phyloP scores from a whole-genome alignment of 306 rosid species.

The Alnus glutinosa region DNA sequence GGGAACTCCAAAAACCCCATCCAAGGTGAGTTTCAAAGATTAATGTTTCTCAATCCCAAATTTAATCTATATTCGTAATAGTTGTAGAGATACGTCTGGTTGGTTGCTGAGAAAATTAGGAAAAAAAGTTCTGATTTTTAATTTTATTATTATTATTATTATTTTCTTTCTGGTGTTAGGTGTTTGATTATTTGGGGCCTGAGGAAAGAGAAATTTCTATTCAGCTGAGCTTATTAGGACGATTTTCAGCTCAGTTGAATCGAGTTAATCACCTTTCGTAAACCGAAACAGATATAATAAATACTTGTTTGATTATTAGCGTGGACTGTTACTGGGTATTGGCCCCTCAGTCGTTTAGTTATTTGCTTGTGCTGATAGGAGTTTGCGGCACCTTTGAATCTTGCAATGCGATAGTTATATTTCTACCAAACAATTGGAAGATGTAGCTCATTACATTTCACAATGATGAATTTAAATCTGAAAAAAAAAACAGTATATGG shows the following conservation, averaged over 20 bases:
- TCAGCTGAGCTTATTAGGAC: neutral
- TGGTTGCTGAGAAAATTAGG: slow-evolving; percentile 2
- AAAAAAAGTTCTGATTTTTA: neutral
- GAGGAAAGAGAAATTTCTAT: neutral
- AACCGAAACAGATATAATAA: neutral
- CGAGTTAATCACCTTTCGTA: neutral
- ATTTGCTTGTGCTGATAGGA: neutral
- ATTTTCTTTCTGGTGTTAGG: neutral
- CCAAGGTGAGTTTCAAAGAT: slow-evolving; percentile 26
- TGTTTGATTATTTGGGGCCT: slow-evolving; percentile 1
- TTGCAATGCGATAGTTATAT: neutral
- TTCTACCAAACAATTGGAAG: neutral
- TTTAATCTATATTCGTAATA: neutral
- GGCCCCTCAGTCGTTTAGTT: neutral
- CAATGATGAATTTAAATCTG: neutral
- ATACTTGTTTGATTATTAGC: neutral
- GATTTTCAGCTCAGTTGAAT: neutral
- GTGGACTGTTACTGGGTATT: neutral
- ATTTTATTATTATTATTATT: too few relatives aligned
- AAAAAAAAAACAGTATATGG: neutral
- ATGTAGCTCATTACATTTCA: neutral
- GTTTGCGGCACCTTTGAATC: neutral
- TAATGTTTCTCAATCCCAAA: neutral
- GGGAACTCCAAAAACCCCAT: slow-evolving; percentile 23
- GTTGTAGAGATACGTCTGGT: neutral